A percentile compares a stretch with the other conserved stretches of the same genome.
These are phyloP conservation scores for Citrus inodora DNA, from an alignment of 345 rosid genomes.

Conservation along the genomic window DNA sequence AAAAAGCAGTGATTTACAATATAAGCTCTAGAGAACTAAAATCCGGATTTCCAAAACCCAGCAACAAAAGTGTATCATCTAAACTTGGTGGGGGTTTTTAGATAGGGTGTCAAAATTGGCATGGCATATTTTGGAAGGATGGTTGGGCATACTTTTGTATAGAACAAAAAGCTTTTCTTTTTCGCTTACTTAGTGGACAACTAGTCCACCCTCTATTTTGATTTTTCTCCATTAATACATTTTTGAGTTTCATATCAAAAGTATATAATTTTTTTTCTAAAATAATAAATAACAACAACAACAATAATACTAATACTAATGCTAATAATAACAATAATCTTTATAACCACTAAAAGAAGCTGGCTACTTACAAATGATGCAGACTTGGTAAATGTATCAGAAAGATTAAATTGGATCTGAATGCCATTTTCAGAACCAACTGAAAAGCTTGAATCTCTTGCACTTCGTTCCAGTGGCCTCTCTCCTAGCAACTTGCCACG, in stretches of 20 bases:
- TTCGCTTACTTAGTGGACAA: too few relatives aligned
- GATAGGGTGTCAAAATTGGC: neutral
- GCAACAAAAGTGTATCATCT: conserved; percentile 3
- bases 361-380: conserved; percentile 58
- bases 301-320: too few relatives aligned
- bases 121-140: too few relatives aligned
- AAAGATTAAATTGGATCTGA: conserved; percentile 64
- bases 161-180: too few relatives aligned
- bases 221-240: too few relatives aligned
- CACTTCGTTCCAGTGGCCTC: conserved; percentile 76
- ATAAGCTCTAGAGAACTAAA: neutral
- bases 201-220: too few relatives aligned
- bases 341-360: conserved; percentile 8
- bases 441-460: conserved; percentile 39
- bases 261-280: too few relatives aligned
- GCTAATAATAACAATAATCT: too few relatives aligned
- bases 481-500: conserved; percentile 90
- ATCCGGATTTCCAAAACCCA: neutral
- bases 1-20: neutral
- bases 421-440: conserved; percentile 45
- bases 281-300: too few relatives aligned
- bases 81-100: neutral
- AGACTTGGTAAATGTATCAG: conserved; percentile 82
- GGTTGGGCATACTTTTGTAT: too few relatives aligned
- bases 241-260: too few relatives aligned